Conservation (phyloP, 805 yeast species). For the Wickerhamomyces alni region DNA sequence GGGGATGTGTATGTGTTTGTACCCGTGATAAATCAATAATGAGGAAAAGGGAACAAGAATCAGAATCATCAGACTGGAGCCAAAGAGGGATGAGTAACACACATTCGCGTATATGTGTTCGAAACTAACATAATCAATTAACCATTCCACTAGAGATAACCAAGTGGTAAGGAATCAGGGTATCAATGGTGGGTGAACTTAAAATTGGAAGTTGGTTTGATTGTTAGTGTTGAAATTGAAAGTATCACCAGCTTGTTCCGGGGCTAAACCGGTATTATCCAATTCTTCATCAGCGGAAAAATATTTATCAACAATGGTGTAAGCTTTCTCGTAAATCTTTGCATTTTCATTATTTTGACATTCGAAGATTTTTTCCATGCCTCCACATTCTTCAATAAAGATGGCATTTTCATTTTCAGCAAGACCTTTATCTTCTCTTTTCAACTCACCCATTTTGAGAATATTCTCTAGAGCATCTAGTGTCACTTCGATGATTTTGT, state of each 20-base stretch:
- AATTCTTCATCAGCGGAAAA: conserved; percentile 76
- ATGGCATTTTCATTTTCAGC: conserved; percentile 81
- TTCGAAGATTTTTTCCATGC: conserved; percentile 91
- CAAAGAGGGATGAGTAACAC: too few species aligned
- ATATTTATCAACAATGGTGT: conserved; percentile 82
- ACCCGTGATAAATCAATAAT: too few species aligned
- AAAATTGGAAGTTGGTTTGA: conserved; percentile 30
- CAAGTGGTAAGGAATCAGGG: too few species aligned
- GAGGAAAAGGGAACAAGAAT: too few species aligned
- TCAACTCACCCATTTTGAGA: conserved; percentile 89
- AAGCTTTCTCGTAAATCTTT: conserved; percentile 88
- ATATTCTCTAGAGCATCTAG: conserved; percentile 93
- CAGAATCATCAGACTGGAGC: too few species aligned
- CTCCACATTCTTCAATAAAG: conserved; percentile 96
- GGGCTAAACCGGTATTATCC: conserved; percentile 73
- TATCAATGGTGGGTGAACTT: too few species aligned
- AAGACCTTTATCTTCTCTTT: conserved; percentile 68
- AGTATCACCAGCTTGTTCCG: conserved; percentile 72
- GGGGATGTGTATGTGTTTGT: neutral
- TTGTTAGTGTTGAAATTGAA: conserved; percentile 79
- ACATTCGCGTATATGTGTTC: too few species aligned
- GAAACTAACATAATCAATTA: too few species aligned
- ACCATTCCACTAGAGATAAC: too few species aligned
- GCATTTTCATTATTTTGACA: conserved; percentile 91
- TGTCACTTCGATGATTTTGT: conserved; percentile 89